Percentiles rank a stretch among this genome's conserved stretches.
Conservation (phyloP, 805 yeast species). For the Cyberlindnera mrakii region DNA sequence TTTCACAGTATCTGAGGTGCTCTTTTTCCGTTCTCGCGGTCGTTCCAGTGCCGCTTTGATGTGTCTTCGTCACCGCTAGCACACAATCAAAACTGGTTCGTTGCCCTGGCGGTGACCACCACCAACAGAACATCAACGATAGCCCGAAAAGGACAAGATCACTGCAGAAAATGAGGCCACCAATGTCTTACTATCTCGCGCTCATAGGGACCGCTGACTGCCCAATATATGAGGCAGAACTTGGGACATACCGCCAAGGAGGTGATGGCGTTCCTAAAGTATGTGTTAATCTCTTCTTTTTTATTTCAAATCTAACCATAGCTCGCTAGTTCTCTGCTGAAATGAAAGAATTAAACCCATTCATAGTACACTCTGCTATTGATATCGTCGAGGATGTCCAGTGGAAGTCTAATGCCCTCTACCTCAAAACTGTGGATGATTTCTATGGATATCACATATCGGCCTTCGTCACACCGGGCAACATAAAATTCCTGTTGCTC, state of each 20-base stretch:
- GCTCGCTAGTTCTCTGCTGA: slow-evolving; percentile 48
- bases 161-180: not conserved
- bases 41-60: no score
- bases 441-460: slow-evolving; percentile 81
- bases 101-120: no score
- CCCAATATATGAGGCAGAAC: slow-evolving; percentile 84
- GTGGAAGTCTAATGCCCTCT: slow-evolving; percentile 63
- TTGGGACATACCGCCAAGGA: slow-evolving; percentile 65
- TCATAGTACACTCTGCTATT: slow-evolving; percentile 79
- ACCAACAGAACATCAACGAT: no score
- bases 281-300: not conserved
- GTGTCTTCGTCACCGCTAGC: no score
- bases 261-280: slow-evolving; percentile 45
- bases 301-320: not conserved
- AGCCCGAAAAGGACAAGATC: not conserved
- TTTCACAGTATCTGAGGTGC: no score
- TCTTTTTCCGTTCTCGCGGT: no score
- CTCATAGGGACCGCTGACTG: slow-evolving; percentile 82
- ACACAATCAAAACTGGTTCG: no score
- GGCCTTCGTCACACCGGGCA: slow-evolving; percentile 84
- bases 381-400: slow-evolving; percentile 90
- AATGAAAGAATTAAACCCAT: slow-evolving; percentile 77
- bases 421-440: slow-evolving; percentile 74
- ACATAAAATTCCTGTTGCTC: slow-evolving; percentile 69
- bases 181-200: slow-evolving; percentile 81